These are phyloP conservation scores for Kingdonia uniflora DNA, from an alignment of 164 flowering plant species.

Conservation along the genomic window DNA sequence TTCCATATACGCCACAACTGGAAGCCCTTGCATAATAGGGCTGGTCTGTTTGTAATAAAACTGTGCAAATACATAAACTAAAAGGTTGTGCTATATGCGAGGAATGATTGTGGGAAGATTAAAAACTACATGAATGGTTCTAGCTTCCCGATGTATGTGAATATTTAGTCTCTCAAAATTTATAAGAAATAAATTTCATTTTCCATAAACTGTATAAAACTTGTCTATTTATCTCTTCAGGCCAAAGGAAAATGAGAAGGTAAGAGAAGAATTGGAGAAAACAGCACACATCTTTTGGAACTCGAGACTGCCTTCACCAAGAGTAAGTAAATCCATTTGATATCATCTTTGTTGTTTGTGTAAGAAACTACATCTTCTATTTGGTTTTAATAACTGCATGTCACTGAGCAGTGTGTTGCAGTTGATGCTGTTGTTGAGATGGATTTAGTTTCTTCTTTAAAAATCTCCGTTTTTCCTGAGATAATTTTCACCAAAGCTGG, in stretches of 20 bases:
- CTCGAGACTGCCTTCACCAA: conserved; percentile 83
- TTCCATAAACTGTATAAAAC: too few species aligned
- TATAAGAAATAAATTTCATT: too few species aligned
- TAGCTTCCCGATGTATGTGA: too few species aligned
- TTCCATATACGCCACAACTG: too few species aligned
- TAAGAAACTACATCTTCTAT: not conserved
- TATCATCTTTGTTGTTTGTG: not conserved
- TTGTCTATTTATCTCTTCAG: conserved; percentile 24
- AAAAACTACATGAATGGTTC: too few species aligned
- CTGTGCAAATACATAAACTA: too few species aligned
- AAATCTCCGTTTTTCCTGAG: conserved; percentile 76
- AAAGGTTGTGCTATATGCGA: too few species aligned
- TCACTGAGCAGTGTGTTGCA: conserved; percentile 62
- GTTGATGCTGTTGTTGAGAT: conserved; percentile 76
- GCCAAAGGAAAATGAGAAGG: conserved; percentile 68
- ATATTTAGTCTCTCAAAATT: too few species aligned
- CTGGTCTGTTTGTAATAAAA: too few species aligned
- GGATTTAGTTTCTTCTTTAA: conserved; percentile 62
- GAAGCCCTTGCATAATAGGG: too few species aligned
- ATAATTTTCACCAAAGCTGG: conserved; percentile 86
- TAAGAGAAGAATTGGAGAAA: conserved; percentile 58
- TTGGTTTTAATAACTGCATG: not conserved
- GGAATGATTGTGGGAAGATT: too few species aligned
- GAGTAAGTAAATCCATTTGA: conserved; percentile 38
- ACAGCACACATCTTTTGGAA: conserved; percentile 90